Conservation (phyloP, 2,329 filamentous ascomycete genomes). For the Trichophyton equinum region DNA sequence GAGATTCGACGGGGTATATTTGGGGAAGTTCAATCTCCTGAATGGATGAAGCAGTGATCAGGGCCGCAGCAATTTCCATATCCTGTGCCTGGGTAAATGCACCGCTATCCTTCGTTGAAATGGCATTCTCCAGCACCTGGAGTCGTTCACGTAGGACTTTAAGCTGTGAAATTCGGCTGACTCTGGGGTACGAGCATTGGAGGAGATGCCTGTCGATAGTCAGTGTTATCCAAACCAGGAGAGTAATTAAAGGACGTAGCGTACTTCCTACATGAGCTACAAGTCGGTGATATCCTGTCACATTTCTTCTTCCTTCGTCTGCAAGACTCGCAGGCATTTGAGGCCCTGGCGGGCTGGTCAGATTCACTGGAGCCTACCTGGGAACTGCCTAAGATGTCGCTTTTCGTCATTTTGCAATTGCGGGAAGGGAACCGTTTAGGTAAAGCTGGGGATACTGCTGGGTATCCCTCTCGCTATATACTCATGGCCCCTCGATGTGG, state of each 20-base stretch:
- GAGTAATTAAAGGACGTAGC: neutral
- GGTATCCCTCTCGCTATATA: neutral
- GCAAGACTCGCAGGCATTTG: slow-evolving; percentile 6
- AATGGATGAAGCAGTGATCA: neutral
- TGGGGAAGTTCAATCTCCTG: slow-evolving; percentile 1
- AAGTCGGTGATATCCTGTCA: slow-evolving; percentile 3
- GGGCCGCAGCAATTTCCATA: neutral
- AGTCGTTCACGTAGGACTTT: slow-evolving; percentile 4
- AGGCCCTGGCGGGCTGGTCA: neutral
- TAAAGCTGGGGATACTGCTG: neutral
- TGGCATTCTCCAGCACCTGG: neutral
- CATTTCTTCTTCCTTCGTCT: slow-evolving; percentile 10
- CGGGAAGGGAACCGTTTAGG: too few species aligned
- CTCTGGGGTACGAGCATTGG: slow-evolving; percentile 4
- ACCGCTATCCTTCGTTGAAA: neutral
- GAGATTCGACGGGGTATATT: slow-evolving; percentile 5
- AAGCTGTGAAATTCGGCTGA: neutral
- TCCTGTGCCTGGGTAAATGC: neutral
- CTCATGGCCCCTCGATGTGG: neutral
- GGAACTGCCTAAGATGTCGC: neutral
- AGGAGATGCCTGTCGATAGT: slow-evolving; percentile 1
- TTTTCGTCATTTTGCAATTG: neutral
- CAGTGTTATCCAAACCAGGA: neutral
- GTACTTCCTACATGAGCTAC: slow-evolving; percentile 7
- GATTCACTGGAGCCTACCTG: neutral